These are phyloP conservation scores for Pleoardoris graminearum DNA, from an alignment of 2,329 filamentous ascomycete species.

Conservation along the genomic window DNA sequence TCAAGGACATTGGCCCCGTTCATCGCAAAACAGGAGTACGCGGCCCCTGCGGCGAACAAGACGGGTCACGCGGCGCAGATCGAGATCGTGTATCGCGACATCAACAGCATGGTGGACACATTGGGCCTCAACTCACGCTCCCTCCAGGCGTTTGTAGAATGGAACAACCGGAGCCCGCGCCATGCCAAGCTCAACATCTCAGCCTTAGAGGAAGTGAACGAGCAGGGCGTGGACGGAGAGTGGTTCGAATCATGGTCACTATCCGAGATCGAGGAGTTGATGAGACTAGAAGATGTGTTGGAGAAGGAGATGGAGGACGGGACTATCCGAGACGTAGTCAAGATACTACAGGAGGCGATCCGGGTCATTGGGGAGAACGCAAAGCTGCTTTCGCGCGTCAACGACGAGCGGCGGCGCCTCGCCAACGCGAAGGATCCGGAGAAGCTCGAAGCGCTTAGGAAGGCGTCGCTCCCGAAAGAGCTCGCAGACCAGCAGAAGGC, in stretches of 20 bases:
- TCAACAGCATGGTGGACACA: slow-evolving; percentile 93
- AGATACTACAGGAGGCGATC: slow-evolving; percentile 69
- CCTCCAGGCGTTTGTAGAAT: slow-evolving; percentile 63
- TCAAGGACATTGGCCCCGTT: slow-evolving; percentile 68
- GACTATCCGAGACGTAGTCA: slow-evolving; percentile 68
- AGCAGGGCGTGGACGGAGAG: slow-evolving; percentile 39
- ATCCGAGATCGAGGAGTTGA: slow-evolving; percentile 72
- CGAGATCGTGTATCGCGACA: slow-evolving; percentile 68
- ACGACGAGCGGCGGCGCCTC: slow-evolving; percentile 78
- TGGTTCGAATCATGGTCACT: slow-evolving; percentile 72
- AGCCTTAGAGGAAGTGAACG: slow-evolving; percentile 60
- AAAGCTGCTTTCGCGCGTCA: slow-evolving; percentile 70
- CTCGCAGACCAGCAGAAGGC: slow-evolving; percentile 83
- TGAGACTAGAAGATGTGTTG: slow-evolving; percentile 64
- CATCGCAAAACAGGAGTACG: slow-evolving; percentile 59
- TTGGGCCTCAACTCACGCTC: slow-evolving; percentile 82
- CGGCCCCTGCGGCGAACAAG: slow-evolving; percentile 38
- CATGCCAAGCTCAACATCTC: slow-evolving; percentile 62
- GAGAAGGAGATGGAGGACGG: slow-evolving; percentile 67
- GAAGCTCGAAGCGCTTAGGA: slow-evolving; percentile 64
- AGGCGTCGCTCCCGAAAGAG: slow-evolving; percentile 79
- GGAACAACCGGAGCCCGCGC: slow-evolving; percentile 56
- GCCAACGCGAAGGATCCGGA: slow-evolving; percentile 69
- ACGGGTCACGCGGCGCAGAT: slow-evolving; percentile 52
- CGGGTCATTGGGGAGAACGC: slow-evolving; percentile 71